Evolutionary conservation across 75 land plant genomes (phyloP).

Genomic region (Sequoia sempervirens): DNA sequence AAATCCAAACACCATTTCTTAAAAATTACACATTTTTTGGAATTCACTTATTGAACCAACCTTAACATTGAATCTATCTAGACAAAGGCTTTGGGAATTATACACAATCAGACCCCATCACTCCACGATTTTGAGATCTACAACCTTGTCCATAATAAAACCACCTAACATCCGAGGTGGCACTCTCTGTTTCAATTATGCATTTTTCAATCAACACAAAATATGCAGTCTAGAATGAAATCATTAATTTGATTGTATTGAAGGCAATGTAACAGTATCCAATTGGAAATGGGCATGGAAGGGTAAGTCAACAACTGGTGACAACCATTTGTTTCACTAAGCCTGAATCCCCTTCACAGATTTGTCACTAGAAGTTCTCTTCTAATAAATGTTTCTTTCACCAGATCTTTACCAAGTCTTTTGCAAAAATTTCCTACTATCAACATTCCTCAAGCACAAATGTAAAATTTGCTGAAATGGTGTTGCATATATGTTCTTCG

Average conservation of each 20-base stretch:
- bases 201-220: background rate
- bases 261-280: background rate
- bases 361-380: background rate
- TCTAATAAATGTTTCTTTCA: background rate
- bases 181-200: background rate
- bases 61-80: background rate
- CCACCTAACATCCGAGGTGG: no score
- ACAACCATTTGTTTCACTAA: background rate
- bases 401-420: background rate
- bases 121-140: no score
- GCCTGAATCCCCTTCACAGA: background rate
- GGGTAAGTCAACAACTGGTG: background rate
- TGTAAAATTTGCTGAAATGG: background rate
- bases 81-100: background rate
- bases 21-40: no score
- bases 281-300: background rate
- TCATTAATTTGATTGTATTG: background rate
- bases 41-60: no score
- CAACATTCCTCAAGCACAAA: background rate
- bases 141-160: no score
- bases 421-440: background rate
- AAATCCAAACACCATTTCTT: no score
- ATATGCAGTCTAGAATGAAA: background rate
- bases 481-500: background rate
- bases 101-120: background rate